These are phyloP conservation scores for Blastomyces emzantsi DNA, from an alignment of 2,329 filamentous ascomycete genomes.

Conservation along the genomic window DNA sequence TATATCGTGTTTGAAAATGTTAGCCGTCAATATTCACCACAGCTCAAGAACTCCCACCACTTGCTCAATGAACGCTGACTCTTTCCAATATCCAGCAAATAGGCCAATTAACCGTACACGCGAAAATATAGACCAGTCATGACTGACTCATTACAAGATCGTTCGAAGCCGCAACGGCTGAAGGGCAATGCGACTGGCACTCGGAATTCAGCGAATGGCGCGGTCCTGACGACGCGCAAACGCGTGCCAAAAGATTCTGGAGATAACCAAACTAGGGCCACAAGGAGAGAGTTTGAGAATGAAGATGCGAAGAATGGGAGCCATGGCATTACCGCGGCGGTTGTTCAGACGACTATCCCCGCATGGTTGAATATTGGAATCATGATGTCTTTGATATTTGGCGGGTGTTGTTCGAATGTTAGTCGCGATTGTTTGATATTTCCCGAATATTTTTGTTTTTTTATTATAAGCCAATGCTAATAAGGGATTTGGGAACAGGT, in stretches of 20 bases:
- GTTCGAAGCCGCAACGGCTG: neutral
- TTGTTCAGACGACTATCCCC: slow-evolving; percentile 38
- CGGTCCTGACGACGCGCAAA: neutral
- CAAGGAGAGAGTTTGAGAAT: neutral
- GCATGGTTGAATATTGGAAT: slow-evolving; percentile 54
- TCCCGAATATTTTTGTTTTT: neutral
- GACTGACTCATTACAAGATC: neutral
- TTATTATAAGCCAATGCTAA: slow-evolving; percentile 2
- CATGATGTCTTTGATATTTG: slow-evolving; percentile 83
- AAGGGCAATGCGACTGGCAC: neutral
- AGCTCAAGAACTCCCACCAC: neutral
- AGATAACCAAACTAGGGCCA: neutral
- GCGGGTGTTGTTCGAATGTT: slow-evolving; percentile 91
- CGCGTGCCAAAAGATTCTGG: neutral
- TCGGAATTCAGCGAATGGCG: neutral
- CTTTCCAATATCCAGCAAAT: neutral
- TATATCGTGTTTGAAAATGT: neutral
- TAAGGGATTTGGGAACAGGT: slow-evolving; percentile 47
- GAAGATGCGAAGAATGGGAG: slow-evolving; percentile 4
- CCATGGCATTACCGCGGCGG: slow-evolving; percentile 21
- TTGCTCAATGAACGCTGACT: neutral
- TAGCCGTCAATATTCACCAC: neutral
- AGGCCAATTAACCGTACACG: neutral
- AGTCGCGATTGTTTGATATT: slow-evolving; percentile 27
- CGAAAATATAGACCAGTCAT: neutral